Base-by-base conservation (phyloP, 108 stramenopile species). In the Nitzschia putrida region DNA sequence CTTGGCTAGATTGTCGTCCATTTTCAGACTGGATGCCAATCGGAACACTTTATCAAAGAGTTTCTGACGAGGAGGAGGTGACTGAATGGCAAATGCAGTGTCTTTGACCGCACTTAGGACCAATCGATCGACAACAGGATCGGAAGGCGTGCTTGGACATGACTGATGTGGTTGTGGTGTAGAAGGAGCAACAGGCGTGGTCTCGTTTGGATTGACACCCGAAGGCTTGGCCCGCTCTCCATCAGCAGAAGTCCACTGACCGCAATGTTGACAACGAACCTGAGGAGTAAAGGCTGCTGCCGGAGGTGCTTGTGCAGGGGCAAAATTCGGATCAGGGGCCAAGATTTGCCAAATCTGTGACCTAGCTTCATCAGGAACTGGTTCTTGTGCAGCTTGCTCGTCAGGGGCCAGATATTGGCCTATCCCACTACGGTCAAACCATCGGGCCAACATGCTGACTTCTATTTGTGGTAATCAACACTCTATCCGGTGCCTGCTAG, bases 381-480 rank as follows among this genome's bases (percentile, higher is more conserved):
- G 44, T 60, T 61, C 20, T 16, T 68, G 22, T 16, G 44, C 61
- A 7, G 66, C 53, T 0, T 53, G 47, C 20, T 69, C 57, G 57
- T 84, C 83, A 0, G 83, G 83, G 16, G 83, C 83, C 69, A 84
- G 45, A 13, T 67, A 20, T 53, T 84, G 83, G 2, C 79, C 79
- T 23, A 84, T 66, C 0, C 79, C 83, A 45, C 47, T 43, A 14
- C 79, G 66, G 16, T 73, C 71, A 21, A 84, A 76, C 83, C 83
- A 84, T 47, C 54, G 75, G 2, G 75, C 60, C 52, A 76, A 52
- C 75, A 76, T 76, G 34, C 22, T 49, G 39, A 34, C 6, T 34
- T 34, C 29, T 34, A 3, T 34, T 34, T 34, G 29, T 34, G 29
- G 29, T 4, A 34, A 34, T 34, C 29, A 34, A 34, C 29, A 34